These are phyloP conservation scores for Kwoniella dendrophila DNA, from an alignment of 768 basidiomycete genomes.

Conservation along the genomic window DNA sequence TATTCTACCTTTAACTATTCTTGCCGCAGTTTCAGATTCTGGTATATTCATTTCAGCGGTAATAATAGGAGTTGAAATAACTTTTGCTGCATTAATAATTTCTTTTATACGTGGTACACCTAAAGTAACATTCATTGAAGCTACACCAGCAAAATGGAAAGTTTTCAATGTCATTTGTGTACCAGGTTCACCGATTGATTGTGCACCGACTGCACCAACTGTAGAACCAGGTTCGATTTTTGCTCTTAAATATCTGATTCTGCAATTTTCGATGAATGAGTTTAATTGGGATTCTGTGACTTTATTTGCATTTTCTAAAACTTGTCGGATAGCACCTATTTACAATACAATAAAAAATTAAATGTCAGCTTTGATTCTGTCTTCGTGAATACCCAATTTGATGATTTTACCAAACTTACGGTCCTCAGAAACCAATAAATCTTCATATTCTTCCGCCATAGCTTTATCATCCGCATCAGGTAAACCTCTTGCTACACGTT, in stretches of 20 bases:
- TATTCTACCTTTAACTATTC: slow-evolving; percentile 93
- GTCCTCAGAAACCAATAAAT: slow-evolving; percentile 71
- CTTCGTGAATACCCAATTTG: slow-evolving; percentile 45
- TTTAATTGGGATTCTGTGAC: slow-evolving; percentile 80
- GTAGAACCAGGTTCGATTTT: slow-evolving; percentile 98
- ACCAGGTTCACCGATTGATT: slow-evolving; percentile 98
- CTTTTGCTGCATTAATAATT: slow-evolving; percentile 98
- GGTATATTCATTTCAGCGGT: slow-evolving; percentile 85
- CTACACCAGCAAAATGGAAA: slow-evolving; percentile 99
- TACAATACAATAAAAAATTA: slow-evolving; percentile 32
- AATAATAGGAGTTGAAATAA: slow-evolving; percentile 96
- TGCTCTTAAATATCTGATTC: slow-evolving; percentile 89
- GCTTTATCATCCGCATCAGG: slow-evolving; percentile 70
- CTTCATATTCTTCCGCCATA: slow-evolving; percentile 69
- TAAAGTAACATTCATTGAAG: slow-evolving; percentile 98
- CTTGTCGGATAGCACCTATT: slow-evolving; percentile 64
- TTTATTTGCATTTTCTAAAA: slow-evolving; percentile 86
- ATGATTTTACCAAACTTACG: too few species aligned
- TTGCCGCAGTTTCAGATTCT: slow-evolving; percentile 85
- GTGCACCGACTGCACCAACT: slow-evolving; percentile 96
- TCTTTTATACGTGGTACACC: slow-evolving; percentile 99
- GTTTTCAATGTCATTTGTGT: slow-evolving; percentile 99
- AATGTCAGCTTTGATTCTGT: background rate
- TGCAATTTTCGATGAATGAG: slow-evolving; percentile 80
- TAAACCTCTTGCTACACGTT: slow-evolving; percentile 75